Conservation (phyloP, 2,329 filamentous ascomycete genomes). For the Trichoderma brevicompactum region DNA sequence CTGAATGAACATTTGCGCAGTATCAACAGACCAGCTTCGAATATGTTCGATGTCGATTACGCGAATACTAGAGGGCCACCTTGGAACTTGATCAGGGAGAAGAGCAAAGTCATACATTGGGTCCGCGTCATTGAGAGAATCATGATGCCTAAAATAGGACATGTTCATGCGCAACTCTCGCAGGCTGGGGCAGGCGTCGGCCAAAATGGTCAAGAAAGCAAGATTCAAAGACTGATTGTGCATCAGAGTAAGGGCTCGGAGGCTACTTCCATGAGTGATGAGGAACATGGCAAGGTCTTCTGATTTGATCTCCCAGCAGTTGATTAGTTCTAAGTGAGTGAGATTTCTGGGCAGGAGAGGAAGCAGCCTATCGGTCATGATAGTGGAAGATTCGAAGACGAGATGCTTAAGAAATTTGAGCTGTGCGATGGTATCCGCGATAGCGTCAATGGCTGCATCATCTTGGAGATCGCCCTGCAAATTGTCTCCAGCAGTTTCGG, state of each 20-base stretch:
- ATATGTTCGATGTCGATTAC: slow-evolving; percentile 76
- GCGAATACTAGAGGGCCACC: slow-evolving; percentile 76
- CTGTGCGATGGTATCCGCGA: slow-evolving; percentile 42
- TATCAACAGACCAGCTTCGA: slow-evolving; percentile 70
- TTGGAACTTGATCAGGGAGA: slow-evolving; percentile 66
- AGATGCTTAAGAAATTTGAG: slow-evolving; percentile 70
- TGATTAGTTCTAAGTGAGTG: slow-evolving; percentile 71
- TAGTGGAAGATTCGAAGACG: slow-evolving; percentile 73
- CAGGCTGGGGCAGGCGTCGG: slow-evolving; percentile 69
- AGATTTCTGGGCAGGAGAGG: slow-evolving; percentile 69
- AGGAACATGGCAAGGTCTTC: slow-evolving; percentile 69
- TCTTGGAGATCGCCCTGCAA: slow-evolving; percentile 45
- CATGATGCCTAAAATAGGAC: slow-evolving; percentile 73
- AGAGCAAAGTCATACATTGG: slow-evolving; percentile 75
- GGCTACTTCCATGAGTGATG: slow-evolving; percentile 64
- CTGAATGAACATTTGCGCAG: slow-evolving; percentile 76
- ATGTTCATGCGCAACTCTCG: slow-evolving; percentile 76
- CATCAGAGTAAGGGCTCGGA: slow-evolving; percentile 70
- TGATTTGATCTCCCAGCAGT: slow-evolving; percentile 76
- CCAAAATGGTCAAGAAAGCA: slow-evolving; percentile 71
- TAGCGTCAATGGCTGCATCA: slow-evolving; percentile 47
- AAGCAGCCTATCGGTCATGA: slow-evolving; percentile 71
- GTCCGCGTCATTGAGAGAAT: slow-evolving; percentile 70
- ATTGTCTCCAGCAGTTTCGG: slow-evolving; percentile 40
- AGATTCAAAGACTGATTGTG: slow-evolving; percentile 82